phyloP scores from a whole-genome alignment of 805 yeast genomes.

The Priceomyces castillae region DNA sequence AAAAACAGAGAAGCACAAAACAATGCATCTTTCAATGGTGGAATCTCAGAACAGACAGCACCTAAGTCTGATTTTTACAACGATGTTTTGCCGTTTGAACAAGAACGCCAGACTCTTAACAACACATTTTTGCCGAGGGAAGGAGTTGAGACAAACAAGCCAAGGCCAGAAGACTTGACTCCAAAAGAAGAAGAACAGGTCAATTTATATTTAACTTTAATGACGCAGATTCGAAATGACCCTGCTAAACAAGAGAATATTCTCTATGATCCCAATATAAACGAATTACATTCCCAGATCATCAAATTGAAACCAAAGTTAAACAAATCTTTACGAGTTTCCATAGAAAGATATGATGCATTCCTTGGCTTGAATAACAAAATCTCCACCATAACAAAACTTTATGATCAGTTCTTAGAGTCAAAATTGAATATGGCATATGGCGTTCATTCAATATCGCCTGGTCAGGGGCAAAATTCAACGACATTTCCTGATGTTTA shows the following conservation, averaged over 20 bases:
- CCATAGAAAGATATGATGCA: constrained; percentile 60
- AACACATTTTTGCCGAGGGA: constrained; percentile 5
- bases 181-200: constrained; percentile 68
- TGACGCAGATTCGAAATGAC: constrained; percentile 50
- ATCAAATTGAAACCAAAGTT: constrained; percentile 66
- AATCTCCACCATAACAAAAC: constrained; percentile 66
- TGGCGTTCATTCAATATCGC: constrained; percentile 24
- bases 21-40: constrained; percentile 9
- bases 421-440: constrained; percentile 37
- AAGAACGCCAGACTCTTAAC: constrained; percentile 3
- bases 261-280: constrained; percentile 49
- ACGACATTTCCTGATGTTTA: background rate
- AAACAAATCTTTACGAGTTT: constrained; percentile 54
- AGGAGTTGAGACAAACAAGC: background rate
- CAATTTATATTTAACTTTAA: constrained; percentile 63
- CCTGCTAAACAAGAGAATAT: constrained; percentile 38
- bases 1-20: constrained; percentile 11
- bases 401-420: constrained; percentile 77
- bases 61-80: constrained; percentile 25
- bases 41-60: background rate
- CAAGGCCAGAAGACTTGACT: constrained; percentile 39
- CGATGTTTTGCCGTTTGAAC: constrained; percentile 23
- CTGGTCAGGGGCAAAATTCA: background rate
- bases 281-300: constrained; percentile 58
- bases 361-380: constrained; percentile 75